Conservation (phyloP, 257 asterid genomes). For the Jasminum sambac region DNA sequence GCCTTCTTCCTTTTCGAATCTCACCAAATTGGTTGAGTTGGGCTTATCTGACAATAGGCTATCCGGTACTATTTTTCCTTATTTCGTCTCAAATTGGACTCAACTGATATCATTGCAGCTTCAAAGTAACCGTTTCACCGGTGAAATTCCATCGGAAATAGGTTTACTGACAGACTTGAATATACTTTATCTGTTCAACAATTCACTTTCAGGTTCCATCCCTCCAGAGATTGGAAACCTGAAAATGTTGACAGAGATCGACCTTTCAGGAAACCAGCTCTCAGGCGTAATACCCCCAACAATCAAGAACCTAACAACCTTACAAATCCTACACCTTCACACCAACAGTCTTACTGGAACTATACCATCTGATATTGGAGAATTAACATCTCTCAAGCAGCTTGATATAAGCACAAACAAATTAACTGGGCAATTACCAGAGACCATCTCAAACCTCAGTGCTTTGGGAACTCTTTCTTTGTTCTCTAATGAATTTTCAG, state of each 20-base stretch:
- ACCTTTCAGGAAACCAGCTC: constrained; percentile 52
- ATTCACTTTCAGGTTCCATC: constrained; percentile 59
- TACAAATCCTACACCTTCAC: constrained; percentile 42
- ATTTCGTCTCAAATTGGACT: constrained; percentile 54
- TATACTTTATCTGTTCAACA: constrained; percentile 39
- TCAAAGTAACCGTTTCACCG: constrained; percentile 52
- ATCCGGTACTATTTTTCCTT: constrained; percentile 54
- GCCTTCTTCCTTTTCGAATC: constrained; percentile 65
- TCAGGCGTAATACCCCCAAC: constrained; percentile 64
- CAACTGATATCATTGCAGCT: constrained; percentile 61
- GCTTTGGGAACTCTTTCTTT: constrained; percentile 36
- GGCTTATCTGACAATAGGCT: constrained; percentile 65
- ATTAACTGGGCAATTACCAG: constrained; percentile 65
- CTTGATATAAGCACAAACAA: constrained; percentile 52
- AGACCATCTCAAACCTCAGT: constrained; percentile 48
- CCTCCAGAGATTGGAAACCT: constrained; percentile 60
- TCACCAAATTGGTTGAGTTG: constrained; percentile 45
- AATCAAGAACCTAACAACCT: constrained; percentile 52
- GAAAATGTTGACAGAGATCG: constrained; percentile 29
- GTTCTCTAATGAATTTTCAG: constrained; percentile 49
- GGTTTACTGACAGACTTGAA: constrained; percentile 44
- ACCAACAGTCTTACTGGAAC: constrained; percentile 56
- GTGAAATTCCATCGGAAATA: constrained; percentile 61
- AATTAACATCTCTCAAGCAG: constrained; percentile 30
- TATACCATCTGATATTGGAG: constrained; percentile 62